Percentiles rank a stretch among this genome's conserved stretches.
These are phyloP conservation scores for Curvularia eragrostidis DNA, from an alignment of 2,329 filamentous ascomycete species.

Conservation along the genomic window DNA sequence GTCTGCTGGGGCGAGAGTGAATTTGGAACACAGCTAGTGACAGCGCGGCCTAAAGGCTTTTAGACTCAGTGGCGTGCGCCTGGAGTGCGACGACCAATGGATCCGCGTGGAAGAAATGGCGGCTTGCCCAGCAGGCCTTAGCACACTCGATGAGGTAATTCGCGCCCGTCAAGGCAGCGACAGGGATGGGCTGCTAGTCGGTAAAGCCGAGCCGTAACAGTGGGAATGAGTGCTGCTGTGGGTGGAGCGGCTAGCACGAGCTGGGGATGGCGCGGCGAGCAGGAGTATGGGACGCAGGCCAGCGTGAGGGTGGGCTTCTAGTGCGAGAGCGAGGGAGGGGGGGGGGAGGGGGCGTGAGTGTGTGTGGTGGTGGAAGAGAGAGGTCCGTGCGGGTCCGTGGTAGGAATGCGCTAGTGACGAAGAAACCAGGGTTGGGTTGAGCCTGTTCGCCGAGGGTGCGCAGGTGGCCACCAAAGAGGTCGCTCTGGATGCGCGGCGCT, in stretches of 20 bases:
- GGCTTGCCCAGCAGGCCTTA: constrained; percentile 42
- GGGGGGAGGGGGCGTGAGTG: not conserved
- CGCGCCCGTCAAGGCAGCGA: constrained; percentile 32
- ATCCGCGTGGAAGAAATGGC: constrained; percentile 32
- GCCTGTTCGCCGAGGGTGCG: constrained; percentile 30
- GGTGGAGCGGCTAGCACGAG: constrained; percentile 32
- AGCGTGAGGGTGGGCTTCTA: constrained; percentile 22
- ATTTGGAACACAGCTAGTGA: constrained; percentile 45
- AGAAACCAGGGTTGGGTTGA: constrained; percentile 24
- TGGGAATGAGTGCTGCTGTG: constrained; percentile 41
- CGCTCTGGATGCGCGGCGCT: constrained; percentile 22
- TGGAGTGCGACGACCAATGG: constrained; percentile 47
- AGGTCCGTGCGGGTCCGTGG: constrained; percentile 24
- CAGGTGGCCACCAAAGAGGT: constrained; percentile 28
- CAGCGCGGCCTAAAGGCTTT: constrained; percentile 38
- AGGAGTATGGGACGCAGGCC: constrained; percentile 29
- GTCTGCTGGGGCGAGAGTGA: constrained; percentile 32
- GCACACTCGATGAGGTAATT: constrained; percentile 50
- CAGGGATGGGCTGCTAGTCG: constrained; percentile 29
- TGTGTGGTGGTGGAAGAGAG: constrained; percentile 8
- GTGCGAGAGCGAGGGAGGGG: constrained; percentile 21
- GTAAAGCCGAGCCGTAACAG: constrained; percentile 47
- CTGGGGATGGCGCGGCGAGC: constrained; percentile 35
- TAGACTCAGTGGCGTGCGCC: constrained; percentile 45
- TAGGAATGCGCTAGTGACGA: constrained; percentile 22